phyloP scores from a whole-genome alignment of 805 yeast genomes.

The Starmerella scarabaei region DNA sequence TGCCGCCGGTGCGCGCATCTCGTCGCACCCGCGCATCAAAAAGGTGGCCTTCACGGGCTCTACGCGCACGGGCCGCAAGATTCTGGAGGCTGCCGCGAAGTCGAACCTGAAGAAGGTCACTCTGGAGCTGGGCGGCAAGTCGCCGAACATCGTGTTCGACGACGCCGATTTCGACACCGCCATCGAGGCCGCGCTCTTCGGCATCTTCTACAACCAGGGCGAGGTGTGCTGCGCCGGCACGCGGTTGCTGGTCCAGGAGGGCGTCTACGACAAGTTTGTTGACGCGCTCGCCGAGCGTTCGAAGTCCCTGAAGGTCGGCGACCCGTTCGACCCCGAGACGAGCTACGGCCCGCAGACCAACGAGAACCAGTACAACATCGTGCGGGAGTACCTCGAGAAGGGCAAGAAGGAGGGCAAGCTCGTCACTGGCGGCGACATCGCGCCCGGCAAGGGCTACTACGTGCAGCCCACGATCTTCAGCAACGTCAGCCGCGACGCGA shows the following conservation, averaged over 20 bases:
- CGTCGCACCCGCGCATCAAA: conserved; percentile 52
- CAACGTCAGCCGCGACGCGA: conserved; percentile 52
- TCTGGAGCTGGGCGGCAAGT: conserved; percentile 90
- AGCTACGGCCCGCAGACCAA: conserved; percentile 90
- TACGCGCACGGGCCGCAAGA: conserved; percentile 70
- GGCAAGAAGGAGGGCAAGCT: conserved; percentile 72
- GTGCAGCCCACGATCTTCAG: conserved; percentile 66
- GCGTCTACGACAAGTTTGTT: conserved; percentile 62
- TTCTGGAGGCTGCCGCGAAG: conserved; percentile 59
- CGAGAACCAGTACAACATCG: conserved; percentile 57
- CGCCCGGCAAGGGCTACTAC: conserved; percentile 45
- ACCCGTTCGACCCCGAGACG: conserved; percentile 60
- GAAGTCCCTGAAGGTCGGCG: conserved; percentile 48
- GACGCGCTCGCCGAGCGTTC: conserved; percentile 42
- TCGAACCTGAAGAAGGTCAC: conserved; percentile 71
- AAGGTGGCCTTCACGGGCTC: conserved; percentile 93
- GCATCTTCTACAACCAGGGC: conserved; percentile 87
- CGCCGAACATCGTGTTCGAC: conserved; percentile 76
- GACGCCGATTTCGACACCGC: conserved; percentile 75
- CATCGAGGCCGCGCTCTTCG: conserved; percentile 56
- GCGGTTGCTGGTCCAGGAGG: conserved; percentile 75
- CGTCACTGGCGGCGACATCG: conserved; percentile 59
- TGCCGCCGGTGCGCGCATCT: conserved; percentile 49
- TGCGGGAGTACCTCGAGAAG: conserved; percentile 56
- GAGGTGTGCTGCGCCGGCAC: conserved; percentile 95